Percentiles rank a stretch among this genome's conserved stretches.
Evolutionary conservation across 2,329 filamentous ascomycete genomes (phyloP).

Genomic region (Monosporascus sp.): DNA sequence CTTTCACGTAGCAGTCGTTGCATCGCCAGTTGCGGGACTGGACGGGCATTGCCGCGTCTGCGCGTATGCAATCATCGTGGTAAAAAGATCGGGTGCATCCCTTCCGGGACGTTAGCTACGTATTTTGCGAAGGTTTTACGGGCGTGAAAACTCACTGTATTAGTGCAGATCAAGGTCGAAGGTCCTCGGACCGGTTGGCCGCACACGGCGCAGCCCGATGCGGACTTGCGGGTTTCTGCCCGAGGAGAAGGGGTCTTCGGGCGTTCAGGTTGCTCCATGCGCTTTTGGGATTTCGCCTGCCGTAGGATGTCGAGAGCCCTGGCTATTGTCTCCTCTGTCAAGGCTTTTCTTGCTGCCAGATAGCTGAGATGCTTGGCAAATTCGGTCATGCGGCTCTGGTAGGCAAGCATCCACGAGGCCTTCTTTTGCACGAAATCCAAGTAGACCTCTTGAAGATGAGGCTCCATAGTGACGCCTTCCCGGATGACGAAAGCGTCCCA

Average conservation of each 20-base stretch:
- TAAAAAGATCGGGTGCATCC: constrained; percentile 40
- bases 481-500: constrained; percentile 53
- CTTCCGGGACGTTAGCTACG: constrained; percentile 25
- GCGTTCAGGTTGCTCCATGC: constrained; percentile 16
- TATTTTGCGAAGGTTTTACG: constrained; percentile 1
- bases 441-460: constrained; percentile 48
- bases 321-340: constrained; percentile 39
- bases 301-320: constrained; percentile 40
- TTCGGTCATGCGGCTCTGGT: constrained; percentile 44
- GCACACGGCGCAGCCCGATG: constrained; percentile 43
- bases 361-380: constrained; percentile 51
- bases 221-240: constrained; percentile 35
- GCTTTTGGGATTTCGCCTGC: constrained; percentile 31
- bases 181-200: constrained; percentile 43
- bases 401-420: constrained; percentile 46
- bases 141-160: constrained; percentile 35
- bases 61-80: constrained; percentile 41
- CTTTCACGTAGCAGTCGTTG: constrained; percentile 31
- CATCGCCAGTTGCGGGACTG: constrained; percentile 37
- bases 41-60: constrained; percentile 31
- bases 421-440: constrained; percentile 46
- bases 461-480: constrained; percentile 45
- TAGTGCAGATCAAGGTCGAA: constrained; percentile 43
- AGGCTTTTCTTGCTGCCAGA: constrained; percentile 42
- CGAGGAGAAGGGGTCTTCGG: constrained; percentile 16